phyloP scores from a whole-genome alignment of 2,329 filamentous ascomycete species.

The Verticillium tricorpus region DNA sequence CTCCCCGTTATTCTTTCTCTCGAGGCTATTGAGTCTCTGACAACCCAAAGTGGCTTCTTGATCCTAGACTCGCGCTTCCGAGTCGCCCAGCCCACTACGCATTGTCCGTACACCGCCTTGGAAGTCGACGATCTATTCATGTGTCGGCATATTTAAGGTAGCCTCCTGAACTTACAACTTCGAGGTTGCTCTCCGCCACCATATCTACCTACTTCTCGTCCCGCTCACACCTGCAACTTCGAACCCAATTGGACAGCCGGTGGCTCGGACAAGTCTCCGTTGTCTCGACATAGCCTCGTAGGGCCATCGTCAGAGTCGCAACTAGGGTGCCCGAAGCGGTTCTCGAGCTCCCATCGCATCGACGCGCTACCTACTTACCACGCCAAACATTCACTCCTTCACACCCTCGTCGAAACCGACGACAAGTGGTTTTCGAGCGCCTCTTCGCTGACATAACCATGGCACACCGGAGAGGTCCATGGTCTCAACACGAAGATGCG shows the following conservation, averaged over 20 bases:
- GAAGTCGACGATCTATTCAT: not conserved
- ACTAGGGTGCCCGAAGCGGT: not conserved
- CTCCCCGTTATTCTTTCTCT: not conserved
- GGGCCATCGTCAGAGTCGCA: not conserved
- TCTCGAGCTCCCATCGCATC: not conserved
- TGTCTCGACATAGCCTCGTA: not conserved
- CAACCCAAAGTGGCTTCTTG: not conserved
- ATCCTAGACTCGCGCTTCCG: too few species aligned
- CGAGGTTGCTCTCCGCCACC: not conserved
- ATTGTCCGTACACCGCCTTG: not conserved
- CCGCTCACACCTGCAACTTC: not conserved
- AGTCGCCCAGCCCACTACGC: too few species aligned
- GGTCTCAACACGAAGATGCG: conserved; percentile 74
- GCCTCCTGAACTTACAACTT: not conserved
- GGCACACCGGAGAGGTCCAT: conserved; percentile 61
- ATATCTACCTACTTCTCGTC: not conserved
- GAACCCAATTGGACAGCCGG: not conserved
- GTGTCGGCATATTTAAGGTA: not conserved
- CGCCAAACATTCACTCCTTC: not conserved
- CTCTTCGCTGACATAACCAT: conserved; percentile 1
- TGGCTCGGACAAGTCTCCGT: not conserved
- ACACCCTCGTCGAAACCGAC: not conserved
- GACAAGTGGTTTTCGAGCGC: not conserved
- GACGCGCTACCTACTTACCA: not conserved
- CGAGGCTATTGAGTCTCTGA: not conserved